Base-by-base conservation (phyloP, 371 early-diverging fungal genomes). In the Lichtheimia ornata region DNA sequence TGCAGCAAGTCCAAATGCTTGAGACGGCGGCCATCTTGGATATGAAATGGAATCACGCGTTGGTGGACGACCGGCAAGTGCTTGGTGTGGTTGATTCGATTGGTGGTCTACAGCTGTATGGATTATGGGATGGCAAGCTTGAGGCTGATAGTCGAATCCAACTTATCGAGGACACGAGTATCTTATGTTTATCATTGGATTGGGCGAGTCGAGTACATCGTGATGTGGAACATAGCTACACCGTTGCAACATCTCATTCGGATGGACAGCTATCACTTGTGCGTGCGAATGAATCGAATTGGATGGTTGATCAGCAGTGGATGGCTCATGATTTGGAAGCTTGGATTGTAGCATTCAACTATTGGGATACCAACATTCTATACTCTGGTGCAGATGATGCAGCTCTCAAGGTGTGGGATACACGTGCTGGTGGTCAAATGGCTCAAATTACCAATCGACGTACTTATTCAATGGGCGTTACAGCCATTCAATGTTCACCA, bases 261-360 rank as follows among this genome's bases (percentile, higher is more conserved):
- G 86, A 86, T 52, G 95, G 95, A 5, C 71, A 71, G 28, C 63
- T 93, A 15, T 67, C 75, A 2, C 62, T 85, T 11, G 52, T 91
- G 18, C 61, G 69, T 22, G 65, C 70, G 3, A 58, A 70, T 15
- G 72, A 83, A 50, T 56, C 68, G 2, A 70, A 72, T 3, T 85
- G 82, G 61, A 58, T 50, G 3, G 68, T 69, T 18, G 58, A 56
- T 6, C 53, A 72, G 1, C 72, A 82, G 18, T 91, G 91, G 94
- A 74, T 82, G 12, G 97, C 88, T 0, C 97, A 96, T 66, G 89
- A 86, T n/a, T 81, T 91, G 50, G 97, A 96, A 66, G 95, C 96
- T 2, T 97, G 97, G 97, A 93, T 92, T 61, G 84, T 88, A 0
- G 89, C 89, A 3, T 96, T 90, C 70, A 87, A 97, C 65, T 88